Conservation (phyloP, 148 eudicot genomes). For the Cornus florida region DNA sequence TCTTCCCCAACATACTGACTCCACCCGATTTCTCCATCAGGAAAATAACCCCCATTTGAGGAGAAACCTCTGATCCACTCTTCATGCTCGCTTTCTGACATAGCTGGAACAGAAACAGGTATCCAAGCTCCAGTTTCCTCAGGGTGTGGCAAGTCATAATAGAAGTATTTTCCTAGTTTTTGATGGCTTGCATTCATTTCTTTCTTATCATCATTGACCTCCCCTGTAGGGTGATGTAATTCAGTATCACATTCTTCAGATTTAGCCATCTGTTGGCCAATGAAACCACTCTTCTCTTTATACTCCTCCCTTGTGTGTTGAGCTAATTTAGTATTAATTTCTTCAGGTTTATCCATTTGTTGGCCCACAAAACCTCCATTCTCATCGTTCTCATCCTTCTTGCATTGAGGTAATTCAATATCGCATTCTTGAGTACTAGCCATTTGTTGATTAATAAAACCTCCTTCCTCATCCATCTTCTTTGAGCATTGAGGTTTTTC, state of each 20-base stretch:
- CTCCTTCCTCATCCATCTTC: background rate
- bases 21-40: constrained; percentile 61
- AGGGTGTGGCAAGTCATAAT: constrained; percentile 52
- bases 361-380: background rate
- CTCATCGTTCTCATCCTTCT: background rate
- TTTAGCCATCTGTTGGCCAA: constrained; percentile 5
- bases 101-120: constrained; percentile 64
- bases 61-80: constrained; percentile 47
- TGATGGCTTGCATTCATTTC: constrained; percentile 17
- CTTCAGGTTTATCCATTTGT: constrained; percentile 14
- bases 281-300: constrained; percentile 7
- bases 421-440: background rate
- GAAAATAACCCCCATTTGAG: constrained; percentile 43
- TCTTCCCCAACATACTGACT: constrained; percentile 58
- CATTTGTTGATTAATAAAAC: background rate
- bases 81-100: constrained; percentile 46
- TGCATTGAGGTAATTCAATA: background rate
- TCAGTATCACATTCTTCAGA: background rate
- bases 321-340: constrained; percentile 7
- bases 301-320: background rate
- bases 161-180: constrained; percentile 36
- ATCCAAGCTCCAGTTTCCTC: constrained; percentile 74
- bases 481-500: background rate
- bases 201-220: constrained; percentile 5
- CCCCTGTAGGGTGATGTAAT: background rate